Evolutionary conservation across 495 filamentous ascomycete genomes (phyloP).

Genomic region (Cetradonia linearis): DNA sequence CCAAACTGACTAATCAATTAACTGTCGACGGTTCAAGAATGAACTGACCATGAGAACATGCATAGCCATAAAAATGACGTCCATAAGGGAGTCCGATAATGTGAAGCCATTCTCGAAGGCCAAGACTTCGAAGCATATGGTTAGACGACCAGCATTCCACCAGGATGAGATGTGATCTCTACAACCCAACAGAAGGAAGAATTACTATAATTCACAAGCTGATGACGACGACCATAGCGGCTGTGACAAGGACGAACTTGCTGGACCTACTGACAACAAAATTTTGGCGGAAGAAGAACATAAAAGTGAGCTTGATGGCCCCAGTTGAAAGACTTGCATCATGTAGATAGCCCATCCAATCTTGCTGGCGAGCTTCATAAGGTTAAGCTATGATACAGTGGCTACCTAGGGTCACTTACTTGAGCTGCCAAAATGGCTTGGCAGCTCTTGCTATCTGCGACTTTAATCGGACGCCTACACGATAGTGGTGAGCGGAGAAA

Average conservation of each 20-base stretch:
- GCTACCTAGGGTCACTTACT: background rate
- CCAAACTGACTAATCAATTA: fast-evolving
- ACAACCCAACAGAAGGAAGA: background rate
- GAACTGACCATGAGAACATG: background rate
- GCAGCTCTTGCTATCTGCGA: background rate
- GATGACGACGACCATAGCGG: background rate
- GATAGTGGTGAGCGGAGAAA: too few relatives aligned
- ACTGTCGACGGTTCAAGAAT: background rate
- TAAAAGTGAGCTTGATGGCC: background rate
- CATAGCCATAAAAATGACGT: background rate
- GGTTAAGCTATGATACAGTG: too few relatives aligned
- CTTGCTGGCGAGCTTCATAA: background rate
- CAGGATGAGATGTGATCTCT: background rate
- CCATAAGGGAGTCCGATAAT: background rate
- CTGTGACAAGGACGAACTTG: background rate
- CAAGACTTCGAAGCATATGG: background rate
- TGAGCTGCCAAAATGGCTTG: background rate
- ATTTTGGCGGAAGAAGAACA: background rate
- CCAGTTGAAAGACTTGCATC: background rate
- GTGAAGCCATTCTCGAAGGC: background rate
- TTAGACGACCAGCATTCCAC: background rate
- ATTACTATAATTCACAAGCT: background rate
- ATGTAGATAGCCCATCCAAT: background rate
- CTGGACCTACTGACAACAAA: background rate
- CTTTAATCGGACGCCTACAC: background rate